Conservation (phyloP, 225 moss, liverwort and hornwort species). For the Straminergon stramineum region DNA sequence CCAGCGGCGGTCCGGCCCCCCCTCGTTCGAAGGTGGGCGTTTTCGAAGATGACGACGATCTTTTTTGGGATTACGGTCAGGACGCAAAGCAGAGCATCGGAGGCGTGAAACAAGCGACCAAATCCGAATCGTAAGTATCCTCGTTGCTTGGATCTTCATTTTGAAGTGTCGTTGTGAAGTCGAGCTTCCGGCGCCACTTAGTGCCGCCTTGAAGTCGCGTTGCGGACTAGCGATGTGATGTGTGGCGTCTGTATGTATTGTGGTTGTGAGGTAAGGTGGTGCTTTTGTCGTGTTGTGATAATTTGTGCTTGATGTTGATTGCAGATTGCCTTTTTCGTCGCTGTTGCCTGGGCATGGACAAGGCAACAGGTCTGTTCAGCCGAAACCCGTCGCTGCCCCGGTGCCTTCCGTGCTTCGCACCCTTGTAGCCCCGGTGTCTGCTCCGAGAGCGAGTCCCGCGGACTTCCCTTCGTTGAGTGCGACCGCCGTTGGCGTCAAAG, state of each 20-base stretch:
- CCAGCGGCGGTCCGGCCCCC: conserved; percentile 18
- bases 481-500: conserved; percentile 3
- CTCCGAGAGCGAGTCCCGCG: conserved; percentile 19
- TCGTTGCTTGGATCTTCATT: background rate
- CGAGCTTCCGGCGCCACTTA: too few species aligned
- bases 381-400: conserved; percentile 3
- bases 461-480: conserved; percentile 57
- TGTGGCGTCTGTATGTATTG: background rate
- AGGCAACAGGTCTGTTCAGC: conserved; percentile 8
- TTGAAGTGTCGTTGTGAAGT: background rate
- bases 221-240: background rate
- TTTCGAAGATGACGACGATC: conserved; percentile 56
- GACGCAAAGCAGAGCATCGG: conserved; percentile 66
- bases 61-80: conserved; percentile 84
- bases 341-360: conserved; percentile 37
- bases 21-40: conserved; percentile 84
- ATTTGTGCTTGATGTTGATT: background rate
- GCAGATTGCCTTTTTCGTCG: conserved; percentile 71
- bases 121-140: conserved; percentile 57
- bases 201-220: background rate
- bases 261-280: too few species aligned
- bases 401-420: conserved; percentile 21
- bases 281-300: background rate
- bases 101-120: conserved; percentile 61
- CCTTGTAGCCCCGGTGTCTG: conserved; percentile 14